Conservation (phyloP, 2,329 filamentous ascomycete species). For the Clonostachys rhizophaga region DNA sequence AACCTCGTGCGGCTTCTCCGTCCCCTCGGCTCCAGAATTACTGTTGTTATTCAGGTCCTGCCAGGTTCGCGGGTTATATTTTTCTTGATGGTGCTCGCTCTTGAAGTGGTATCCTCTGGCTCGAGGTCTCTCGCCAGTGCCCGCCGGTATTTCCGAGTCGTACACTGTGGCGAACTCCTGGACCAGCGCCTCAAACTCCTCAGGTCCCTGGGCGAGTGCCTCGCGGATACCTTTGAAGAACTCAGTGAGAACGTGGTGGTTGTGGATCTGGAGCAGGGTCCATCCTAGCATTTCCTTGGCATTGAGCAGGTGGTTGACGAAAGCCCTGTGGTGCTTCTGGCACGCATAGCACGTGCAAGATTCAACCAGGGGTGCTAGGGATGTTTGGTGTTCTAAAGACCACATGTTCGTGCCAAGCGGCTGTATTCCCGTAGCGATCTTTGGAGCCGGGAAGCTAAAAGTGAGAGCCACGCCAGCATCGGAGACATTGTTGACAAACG, state of each 20-base stretch:
- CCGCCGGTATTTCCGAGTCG: conserved; percentile 64
- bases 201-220: conserved; percentile 51
- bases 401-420: conserved; percentile 79
- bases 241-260: conserved; percentile 64
- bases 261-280: conserved; percentile 90
- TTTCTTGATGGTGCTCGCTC: conserved; percentile 59
- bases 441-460: conserved; percentile 64
- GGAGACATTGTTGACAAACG: conserved; percentile 69
- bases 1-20: conserved; percentile 44
- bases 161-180: conserved; percentile 49
- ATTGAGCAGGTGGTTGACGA: conserved; percentile 78
- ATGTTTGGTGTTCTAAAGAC: conserved; percentile 53
- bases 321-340: conserved; percentile 78
- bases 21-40: conserved; percentile 23
- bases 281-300: conserved; percentile 97
- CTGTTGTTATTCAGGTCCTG: conserved; percentile 37
- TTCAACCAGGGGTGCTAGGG: conserved; percentile 55
- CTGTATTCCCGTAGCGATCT: conserved; percentile 5
- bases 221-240: conserved; percentile 72
- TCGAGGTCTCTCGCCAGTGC: conserved; percentile 73
- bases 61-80: conserved; percentile 66
- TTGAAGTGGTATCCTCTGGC: conserved; percentile 81
- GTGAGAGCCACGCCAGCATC: conserved; percentile 82
- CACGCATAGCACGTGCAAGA: conserved; percentile 81
- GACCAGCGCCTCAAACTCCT: conserved; percentile 52